Percentiles rank a stretch among this genome's conserved stretches.
phyloP scores from a whole-genome alignment of 1,284 basidiomycete species.

The Ustilago hordei region DNA sequence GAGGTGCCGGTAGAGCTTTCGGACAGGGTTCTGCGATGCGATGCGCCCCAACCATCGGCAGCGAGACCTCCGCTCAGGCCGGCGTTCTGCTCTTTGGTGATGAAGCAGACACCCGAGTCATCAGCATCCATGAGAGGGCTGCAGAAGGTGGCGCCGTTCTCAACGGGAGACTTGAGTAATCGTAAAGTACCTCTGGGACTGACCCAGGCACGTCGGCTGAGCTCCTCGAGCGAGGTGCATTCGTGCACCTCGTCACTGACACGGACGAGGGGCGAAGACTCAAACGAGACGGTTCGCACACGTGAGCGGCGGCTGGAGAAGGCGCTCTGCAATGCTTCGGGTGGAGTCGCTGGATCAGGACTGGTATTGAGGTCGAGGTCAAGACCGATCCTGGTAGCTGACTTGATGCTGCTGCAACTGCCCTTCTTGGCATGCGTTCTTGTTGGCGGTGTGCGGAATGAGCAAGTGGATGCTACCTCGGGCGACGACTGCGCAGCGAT shows the following conservation, averaged over 20 bases:
- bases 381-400: slow-evolving; percentile 36
- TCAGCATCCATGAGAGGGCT: slow-evolving; percentile 40
- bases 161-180: slow-evolving; percentile 47
- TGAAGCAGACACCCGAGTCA: slow-evolving; percentile 46
- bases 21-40: slow-evolving; percentile 31
- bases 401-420: slow-evolving; percentile 35
- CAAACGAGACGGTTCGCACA: slow-evolving; percentile 48
- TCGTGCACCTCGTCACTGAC: slow-evolving; percentile 39
- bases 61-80: slow-evolving; percentile 31
- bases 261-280: slow-evolving; percentile 41
- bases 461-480: slow-evolving; percentile 21
- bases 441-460: slow-evolving; percentile 38
- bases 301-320: slow-evolving; percentile 29
- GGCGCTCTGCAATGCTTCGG: slow-evolving; percentile 27
- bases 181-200: slow-evolving; percentile 54
- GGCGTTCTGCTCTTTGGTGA: slow-evolving; percentile 15
- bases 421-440: slow-evolving; percentile 28
- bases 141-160: slow-evolving; percentile 41
- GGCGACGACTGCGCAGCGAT: slow-evolving; percentile 33
- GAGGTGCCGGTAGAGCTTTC: slow-evolving; percentile 35
- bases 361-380: slow-evolving; percentile 44
- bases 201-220: slow-evolving; percentile 60
- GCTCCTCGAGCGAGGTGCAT: slow-evolving; percentile 46
- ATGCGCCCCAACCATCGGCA: slow-evolving; percentile 38
- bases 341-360: slow-evolving; percentile 40